Evolutionary conservation across 2,329 filamentous ascomycete genomes (phyloP), one percentile per base, ranked within the genome.

Genomic region (Xylaria hypoxylon): DNA sequence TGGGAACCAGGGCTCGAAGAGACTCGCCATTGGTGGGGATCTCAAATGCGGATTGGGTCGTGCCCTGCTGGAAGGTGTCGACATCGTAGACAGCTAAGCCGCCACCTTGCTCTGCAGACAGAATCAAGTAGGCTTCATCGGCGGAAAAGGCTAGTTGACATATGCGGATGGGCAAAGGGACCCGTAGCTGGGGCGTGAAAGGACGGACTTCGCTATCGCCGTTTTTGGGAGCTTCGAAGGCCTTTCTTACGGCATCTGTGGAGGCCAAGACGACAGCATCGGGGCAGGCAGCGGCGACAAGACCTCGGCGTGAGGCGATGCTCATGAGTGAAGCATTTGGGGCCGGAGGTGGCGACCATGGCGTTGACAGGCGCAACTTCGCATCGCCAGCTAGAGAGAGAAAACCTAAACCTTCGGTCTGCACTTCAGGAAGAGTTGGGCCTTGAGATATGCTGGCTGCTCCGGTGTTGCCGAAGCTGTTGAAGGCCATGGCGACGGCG

Each of bases 91-190:
- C 90, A 3, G 92, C 91, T 68, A 99, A 81, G 4, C 94, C 93
- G 38, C 93, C 92, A 11, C 92, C 92, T 61, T 86, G 84, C 79
- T 97, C 92, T 2, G 93, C 92, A 11, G 93, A 93, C 28, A 97
- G 83, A 40, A 97, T 87, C 67, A 99, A 83, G 72, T 91, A 93
- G 72, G 88, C 89, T 77, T 97, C 96, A 74, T 96, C 92, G n/a
- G 92, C 87, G 0, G 93, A 95, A 78, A 99, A 99, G 17, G 90
- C 89, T 22, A 99, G 84, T 78, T 99, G 96, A 11, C 93, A 96
- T 60, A 97, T 87, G 72, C 91, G 89, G 74, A 89, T 86, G 10
- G 92, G 87, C 74, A 96, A 85, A 1, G 89, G 83, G 6, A 98
- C 86, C 65, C 85, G 90, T 58, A 92, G 82, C 77, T 95, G 89